Conservation (phyloP, 768 basidiomycete genomes). For the Leucogyrophana mollusca region DNA sequence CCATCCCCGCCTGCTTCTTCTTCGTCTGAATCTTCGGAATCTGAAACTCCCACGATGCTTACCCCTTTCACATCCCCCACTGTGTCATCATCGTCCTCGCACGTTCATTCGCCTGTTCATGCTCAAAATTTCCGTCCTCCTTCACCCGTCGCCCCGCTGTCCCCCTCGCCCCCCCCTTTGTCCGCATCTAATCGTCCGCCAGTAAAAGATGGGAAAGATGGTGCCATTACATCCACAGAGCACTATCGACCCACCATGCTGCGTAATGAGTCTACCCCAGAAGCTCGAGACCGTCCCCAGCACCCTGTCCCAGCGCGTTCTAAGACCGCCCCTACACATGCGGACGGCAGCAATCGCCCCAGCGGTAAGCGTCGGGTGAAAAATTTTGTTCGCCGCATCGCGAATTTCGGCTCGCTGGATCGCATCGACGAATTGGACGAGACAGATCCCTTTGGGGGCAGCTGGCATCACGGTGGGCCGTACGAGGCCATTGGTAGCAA, state of each 20-base stretch:
- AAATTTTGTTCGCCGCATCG: constrained; percentile 24
- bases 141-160: constrained; percentile 1
- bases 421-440: constrained; percentile 79
- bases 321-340: not conserved
- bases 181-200: not conserved
- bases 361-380: constrained; percentile 21
- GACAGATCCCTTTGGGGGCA: constrained; percentile 62
- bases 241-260: not conserved
- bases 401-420: constrained; percentile 44
- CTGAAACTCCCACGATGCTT: constrained; percentile 3
- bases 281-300: not conserved
- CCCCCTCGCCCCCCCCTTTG: not conserved
- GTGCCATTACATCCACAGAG: not conserved
- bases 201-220: not conserved
- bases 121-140: not conserved
- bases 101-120: constrained; percentile 1
- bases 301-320: not conserved
- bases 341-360: constrained; percentile 5
- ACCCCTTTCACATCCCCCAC: constrained; percentile 11
- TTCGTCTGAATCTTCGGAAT: constrained; percentile 8
- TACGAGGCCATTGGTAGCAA: constrained; percentile 59
- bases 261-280: constrained; percentile 1
- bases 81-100: constrained; percentile 12
- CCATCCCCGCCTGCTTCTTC: constrained; percentile 1
- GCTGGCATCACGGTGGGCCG: constrained; percentile 70